phyloP scores from a whole-genome alignment of 179 eudicot species.

The Beta macrorhiza region DNA sequence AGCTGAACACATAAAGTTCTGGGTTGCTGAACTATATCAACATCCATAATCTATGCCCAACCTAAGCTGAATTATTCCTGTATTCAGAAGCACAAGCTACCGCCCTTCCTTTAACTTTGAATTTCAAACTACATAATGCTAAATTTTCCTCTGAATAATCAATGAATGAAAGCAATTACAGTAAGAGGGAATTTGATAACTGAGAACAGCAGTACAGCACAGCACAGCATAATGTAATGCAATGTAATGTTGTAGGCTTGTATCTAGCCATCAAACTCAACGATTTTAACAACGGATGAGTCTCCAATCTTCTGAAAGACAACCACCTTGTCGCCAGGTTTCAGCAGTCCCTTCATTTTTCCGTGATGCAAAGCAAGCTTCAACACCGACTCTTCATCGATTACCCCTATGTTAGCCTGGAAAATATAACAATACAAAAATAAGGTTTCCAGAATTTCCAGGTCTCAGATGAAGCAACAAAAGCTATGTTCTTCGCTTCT shows the following conservation, averaged over 20 bases:
- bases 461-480: neutral
- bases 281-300: slow-evolving; percentile 48
- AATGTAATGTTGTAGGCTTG: neutral
- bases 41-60: neutral
- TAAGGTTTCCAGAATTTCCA: neutral
- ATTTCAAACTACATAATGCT: too few relatives aligned
- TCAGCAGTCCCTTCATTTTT: slow-evolving; percentile 47
- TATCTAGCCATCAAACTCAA: slow-evolving; percentile 40
- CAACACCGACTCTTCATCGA: slow-evolving; percentile 52
- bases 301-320: slow-evolving; percentile 64
- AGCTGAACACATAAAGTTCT: neutral
- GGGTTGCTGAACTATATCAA: neutral
- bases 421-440: neutral
- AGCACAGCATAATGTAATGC: neutral
- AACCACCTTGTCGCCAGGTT: slow-evolving; percentile 51
- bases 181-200: neutral
- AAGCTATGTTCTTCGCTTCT: neutral
- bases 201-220: neutral
- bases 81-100: neutral
- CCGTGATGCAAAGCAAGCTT: slow-evolving; percentile 53
- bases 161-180: neutral
- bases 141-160: neutral
- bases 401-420: slow-evolving; percentile 43
- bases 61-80: neutral
- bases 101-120: neutral